Base-by-base conservation (phyloP, 2,329 filamentous ascomycete species). In the Xylariaceae sp. region DNA sequence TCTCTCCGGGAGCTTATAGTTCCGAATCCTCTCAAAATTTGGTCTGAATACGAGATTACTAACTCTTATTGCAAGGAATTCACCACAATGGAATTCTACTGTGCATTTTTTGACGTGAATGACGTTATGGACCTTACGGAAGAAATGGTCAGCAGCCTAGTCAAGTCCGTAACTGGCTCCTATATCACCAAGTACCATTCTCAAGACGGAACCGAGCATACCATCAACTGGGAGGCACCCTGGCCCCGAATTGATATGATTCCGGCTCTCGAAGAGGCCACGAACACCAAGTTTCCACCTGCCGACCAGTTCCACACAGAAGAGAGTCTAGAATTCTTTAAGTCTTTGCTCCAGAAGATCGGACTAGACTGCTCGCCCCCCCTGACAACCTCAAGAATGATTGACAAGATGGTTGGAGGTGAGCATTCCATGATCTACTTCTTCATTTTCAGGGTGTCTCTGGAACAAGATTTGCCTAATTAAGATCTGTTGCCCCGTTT, bases 201-300 rank as follows among this genome's bases (percentile, higher is more conserved):
- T 19, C 90, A 95, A 77, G 82, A 85, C 62, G 95, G 94, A 55
- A 92, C 97, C 76, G 84, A 84, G 57, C 93, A 94, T 77, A 85
- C 92, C 59, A 90, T 99, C 69, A 96, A 99, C 85, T 99, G 95
- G 96, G 89, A 93, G 74, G 88, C 86, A 58, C 96, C 95, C 40
- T 99, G 96, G 95, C 87, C 88, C 74, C 85, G 91, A 62, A 87
- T 98, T 46, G 91, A 97, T 75, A 99, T 99, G 94, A 97, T 99
- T 56, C 89, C 91, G 2, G 90, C 89, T 31, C 85, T 99, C 0
- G 95, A 98, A 79, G 87, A 94, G 77, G 89, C 89, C 11, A 91
- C 87, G 1, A 93, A 92, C 67, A 92, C 96, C 79, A 97, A 91
- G 78, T 99, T 99, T 82, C 95, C 95, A 37, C 85, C 92, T 2